Percentiles rank a stretch among this genome's conserved stretches.
These are phyloP conservation scores for Melanomma pulvis-pyrius DNA, from an alignment of 495 filamentous ascomycete species.

Conservation along the genomic window DNA sequence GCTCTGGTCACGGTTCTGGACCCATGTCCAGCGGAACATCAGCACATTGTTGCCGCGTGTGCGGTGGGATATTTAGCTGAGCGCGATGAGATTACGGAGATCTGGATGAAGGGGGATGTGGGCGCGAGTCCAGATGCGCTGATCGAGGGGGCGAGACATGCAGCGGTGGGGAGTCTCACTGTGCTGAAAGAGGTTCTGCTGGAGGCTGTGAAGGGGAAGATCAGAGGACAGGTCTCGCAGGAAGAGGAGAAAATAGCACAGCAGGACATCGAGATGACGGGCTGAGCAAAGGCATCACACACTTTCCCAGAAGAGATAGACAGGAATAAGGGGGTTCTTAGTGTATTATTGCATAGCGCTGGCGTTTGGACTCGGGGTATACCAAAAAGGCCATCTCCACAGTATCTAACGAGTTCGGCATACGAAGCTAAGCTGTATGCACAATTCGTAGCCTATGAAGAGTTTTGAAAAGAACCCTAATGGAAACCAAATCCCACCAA, in stretches of 20 bases:
- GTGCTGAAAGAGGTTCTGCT: conserved; percentile 63
- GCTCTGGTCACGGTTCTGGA: conserved; percentile 67
- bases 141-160: conserved; percentile 66
- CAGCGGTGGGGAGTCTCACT: conserved; percentile 59
- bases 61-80: conserved; percentile 87
- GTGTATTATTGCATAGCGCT: conserved; percentile 31
- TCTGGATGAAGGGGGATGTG: conserved; percentile 87
- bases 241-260: not conserved
- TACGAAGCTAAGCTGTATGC: not conserved
- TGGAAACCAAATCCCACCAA: no score
- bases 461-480: no score
- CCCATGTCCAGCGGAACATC: conserved; percentile 78
- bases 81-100: conserved; percentile 87
- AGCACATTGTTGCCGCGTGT: conserved; percentile 75
- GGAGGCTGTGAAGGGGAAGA: conserved; percentile 52
- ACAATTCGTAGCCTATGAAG: no score
- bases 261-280: conserved; percentile 32
- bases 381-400: conserved; percentile 9
- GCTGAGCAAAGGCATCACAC: conserved; percentile 10
- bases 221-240: conserved; percentile 3
- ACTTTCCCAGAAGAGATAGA: not conserved
- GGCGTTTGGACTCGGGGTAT: conserved; percentile 29
- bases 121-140: conserved; percentile 55
- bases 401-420: not conserved
- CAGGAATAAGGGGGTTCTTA: not conserved